Conservation (phyloP, 768 basidiomycete species). For the Lentinula lateritia region DNA sequence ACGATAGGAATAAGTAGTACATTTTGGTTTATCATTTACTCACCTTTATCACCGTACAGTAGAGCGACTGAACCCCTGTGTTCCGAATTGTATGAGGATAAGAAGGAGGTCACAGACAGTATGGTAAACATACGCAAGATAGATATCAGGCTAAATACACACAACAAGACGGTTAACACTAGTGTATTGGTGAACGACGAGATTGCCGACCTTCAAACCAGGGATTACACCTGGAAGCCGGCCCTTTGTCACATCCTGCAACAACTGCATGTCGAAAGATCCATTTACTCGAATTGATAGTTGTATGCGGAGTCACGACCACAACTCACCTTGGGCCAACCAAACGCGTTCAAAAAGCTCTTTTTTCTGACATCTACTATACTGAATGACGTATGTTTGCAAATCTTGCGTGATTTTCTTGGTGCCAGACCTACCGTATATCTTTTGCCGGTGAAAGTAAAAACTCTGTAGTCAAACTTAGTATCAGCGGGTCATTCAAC, state of each 20-base stretch:
- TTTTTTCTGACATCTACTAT: not conserved
- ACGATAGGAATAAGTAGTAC: too few species aligned
- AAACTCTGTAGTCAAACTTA: not conserved
- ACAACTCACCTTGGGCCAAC: not conserved
- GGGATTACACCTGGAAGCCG: not conserved
- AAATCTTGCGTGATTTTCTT: not conserved
- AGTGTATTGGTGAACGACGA: not conserved
- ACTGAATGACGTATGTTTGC: not conserved
- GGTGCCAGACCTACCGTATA: not conserved
- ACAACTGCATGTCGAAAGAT: not conserved
- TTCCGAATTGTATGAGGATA: not conserved
- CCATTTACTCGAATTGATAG: not conserved
- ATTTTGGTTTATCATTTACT: not conserved
- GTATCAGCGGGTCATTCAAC: too few species aligned
- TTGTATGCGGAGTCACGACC: not conserved
- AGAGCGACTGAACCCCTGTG: not conserved
- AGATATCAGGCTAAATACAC: not conserved
- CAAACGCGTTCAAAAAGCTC: not conserved
- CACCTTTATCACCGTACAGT: not conserved
- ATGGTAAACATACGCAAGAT: not conserved
- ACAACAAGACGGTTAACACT: not conserved
- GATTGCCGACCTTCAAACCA: not conserved
- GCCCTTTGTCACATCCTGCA: not conserved
- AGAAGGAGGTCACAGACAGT: not conserved
- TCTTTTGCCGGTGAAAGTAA: not conserved